These are phyloP conservation scores for Saturnispora halmiae DNA, from an alignment of 805 yeast genomes.

Conservation along the genomic window DNA sequence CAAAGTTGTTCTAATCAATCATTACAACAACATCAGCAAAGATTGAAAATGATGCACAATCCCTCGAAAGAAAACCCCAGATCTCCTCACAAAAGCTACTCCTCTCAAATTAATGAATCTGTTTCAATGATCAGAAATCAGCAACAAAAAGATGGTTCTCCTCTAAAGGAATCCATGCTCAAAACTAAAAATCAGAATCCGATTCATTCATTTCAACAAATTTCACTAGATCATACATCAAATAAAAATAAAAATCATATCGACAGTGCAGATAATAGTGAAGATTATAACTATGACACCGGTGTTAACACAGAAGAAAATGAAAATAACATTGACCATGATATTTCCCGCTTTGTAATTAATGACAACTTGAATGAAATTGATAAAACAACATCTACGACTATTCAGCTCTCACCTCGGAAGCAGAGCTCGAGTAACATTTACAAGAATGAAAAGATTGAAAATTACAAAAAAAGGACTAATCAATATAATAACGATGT, in stretches of 20 bases:
- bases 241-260: too few species aligned
- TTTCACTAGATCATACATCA: not conserved
- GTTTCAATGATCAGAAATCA: slow-evolving; percentile 1
- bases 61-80: slow-evolving; percentile 3
- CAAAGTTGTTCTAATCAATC: slow-evolving; percentile 4
- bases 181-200: not conserved
- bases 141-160: slow-evolving; percentile 1
- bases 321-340: too few species aligned
- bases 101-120: slow-evolving; percentile 1
- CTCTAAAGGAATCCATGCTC: not conserved
- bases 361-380: not conserved
- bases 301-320: too few species aligned
- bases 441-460: not conserved
- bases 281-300: too few species aligned
- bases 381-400: slow-evolving; percentile 1
- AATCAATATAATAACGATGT: slow-evolving; percentile 5
- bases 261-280: too few species aligned
- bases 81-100: not conserved
- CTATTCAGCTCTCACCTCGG: slow-evolving; percentile 5
- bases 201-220: not conserved
- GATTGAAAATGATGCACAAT: slow-evolving; percentile 6
- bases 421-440: not conserved
- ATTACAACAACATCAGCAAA: slow-evolving; percentile 10
- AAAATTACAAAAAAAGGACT: not conserved
- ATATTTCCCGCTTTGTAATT: not conserved